A percentile compares a stretch with the other conserved stretches of the same genome.
Evolutionary conservation across 768 basidiomycete genomes (phyloP).

Genomic region (Aureoboletus auriporus): DNA sequence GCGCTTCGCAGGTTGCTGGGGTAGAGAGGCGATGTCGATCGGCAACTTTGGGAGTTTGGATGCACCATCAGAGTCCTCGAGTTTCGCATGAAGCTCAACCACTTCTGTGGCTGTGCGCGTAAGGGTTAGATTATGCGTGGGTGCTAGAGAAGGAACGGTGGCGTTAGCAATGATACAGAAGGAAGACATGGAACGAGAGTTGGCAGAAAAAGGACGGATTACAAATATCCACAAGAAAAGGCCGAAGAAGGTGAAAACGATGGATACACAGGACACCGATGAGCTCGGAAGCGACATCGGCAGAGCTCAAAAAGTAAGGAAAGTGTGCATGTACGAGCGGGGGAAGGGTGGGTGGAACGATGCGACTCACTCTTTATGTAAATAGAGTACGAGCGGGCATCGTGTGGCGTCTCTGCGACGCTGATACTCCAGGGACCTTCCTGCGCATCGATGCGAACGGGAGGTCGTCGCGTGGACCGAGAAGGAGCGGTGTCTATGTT

Average conservation of each 20-base stretch:
- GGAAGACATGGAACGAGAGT: constrained; percentile 16
- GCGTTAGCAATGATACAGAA: constrained; percentile 25
- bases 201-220: constrained; percentile 10
- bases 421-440: constrained; percentile 87
- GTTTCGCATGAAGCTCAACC: constrained; percentile 77
- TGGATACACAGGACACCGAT: constrained; percentile 21
- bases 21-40: constrained; percentile 51
- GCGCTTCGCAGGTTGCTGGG: constrained; percentile 55
- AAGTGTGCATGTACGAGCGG: constrained; percentile 17
- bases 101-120: constrained; percentile 75
- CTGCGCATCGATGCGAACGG: constrained; percentile 64
- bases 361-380: constrained; percentile 82
- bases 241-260: constrained; percentile 15
- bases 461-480: constrained; percentile 41
- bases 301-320: constrained; percentile 17
- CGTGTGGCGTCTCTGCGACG: constrained; percentile 81
- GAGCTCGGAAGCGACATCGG: constrained; percentile 23
- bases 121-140: constrained; percentile 86
- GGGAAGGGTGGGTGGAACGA: constrained; percentile 22
- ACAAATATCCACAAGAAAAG: constrained; percentile 10
- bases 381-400: constrained; percentile 64
- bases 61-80: constrained; percentile 59
- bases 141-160: constrained; percentile 47
- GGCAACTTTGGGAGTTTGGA: constrained; percentile 59
- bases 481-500: constrained; percentile 40